Conservation (phyloP, 495 filamentous ascomycete species). For the Pseudomonodictys pantanalensis region DNA sequence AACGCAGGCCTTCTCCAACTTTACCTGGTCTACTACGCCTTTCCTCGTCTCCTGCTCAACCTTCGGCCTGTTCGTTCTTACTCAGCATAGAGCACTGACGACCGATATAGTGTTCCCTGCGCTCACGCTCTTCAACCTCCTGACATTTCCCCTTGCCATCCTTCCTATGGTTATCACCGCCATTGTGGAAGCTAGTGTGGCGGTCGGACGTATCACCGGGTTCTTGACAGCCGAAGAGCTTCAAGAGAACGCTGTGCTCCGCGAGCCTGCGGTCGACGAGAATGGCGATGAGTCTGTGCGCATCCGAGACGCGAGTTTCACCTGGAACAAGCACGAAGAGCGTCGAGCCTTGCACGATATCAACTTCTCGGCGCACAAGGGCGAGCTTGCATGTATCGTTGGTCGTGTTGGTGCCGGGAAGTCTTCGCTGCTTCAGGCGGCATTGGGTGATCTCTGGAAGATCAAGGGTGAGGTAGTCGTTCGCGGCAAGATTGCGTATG, state of each 20-base stretch:
- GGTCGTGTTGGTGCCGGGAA: conserved; percentile 95
- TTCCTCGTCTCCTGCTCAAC: conserved; percentile 98
- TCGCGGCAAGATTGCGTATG: conserved; percentile 81
- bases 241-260: conserved; percentile 75
- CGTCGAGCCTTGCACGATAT: conserved; percentile 68
- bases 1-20: conserved; percentile 89
- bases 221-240: conserved; percentile 88
- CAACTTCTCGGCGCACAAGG: conserved; percentile 81
- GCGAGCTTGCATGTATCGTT: conserved; percentile 88
- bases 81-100: conserved; percentile 72
- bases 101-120: conserved; percentile 96
- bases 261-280: conserved; percentile 64
- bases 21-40: conserved; percentile 99
- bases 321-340: conserved; percentile 80
- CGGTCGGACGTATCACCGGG: conserved; percentile 78
- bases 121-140: conserved; percentile 84
- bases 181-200: conserved; percentile 93
- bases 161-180: conserved; percentile 97
- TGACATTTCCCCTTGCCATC: conserved; percentile 92
- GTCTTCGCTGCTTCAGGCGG: conserved; percentile 81
- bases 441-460: conserved; percentile 91
- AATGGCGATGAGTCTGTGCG: conserved; percentile 79
- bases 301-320: conserved; percentile 83
- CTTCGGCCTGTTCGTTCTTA: conserved; percentile 91
- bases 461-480: conserved; percentile 78